Conservation (phyloP, 176 grass and related monocot species). For the Oryza glaberrima region DNA sequence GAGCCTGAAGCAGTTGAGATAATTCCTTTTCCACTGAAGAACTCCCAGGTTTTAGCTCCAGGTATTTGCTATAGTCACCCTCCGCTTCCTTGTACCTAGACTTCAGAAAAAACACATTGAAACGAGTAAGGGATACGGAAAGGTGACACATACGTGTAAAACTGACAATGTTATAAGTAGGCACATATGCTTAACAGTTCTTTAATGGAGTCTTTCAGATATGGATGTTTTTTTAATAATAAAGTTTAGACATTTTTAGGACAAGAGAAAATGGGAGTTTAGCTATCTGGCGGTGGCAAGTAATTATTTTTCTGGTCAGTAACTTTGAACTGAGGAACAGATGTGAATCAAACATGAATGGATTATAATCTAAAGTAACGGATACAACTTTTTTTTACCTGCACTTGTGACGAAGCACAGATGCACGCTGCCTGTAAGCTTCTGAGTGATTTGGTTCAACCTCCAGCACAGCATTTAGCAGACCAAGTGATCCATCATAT, state of each 20-base stretch:
- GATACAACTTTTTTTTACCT: constrained; percentile 46
- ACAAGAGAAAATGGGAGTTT: background rate
- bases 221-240: background rate
- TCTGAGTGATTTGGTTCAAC: constrained; percentile 81
- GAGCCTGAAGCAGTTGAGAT: constrained; percentile 81
- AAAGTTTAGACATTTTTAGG: background rate
- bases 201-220: background rate
- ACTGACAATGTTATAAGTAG: background rate
- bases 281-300: background rate
- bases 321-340: background rate
- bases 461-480: constrained; percentile 78
- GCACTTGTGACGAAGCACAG: constrained; percentile 71
- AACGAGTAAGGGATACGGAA: background rate
- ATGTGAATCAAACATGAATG: background rate
- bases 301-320: background rate
- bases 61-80: constrained; percentile 68
- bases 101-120: constrained; percentile 37
- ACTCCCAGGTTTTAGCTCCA: constrained; percentile 68
- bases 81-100: constrained; percentile 72
- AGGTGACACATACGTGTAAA: background rate
- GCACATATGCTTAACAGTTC: background rate
- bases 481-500: constrained; percentile 70
- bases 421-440: constrained; percentile 81
- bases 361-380: background rate
- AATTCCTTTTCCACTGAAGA: constrained; percentile 81